Base-by-base conservation (phyloP, 768 basidiomycete genomes). In the Phanerodontia chrysosporium region DNA sequence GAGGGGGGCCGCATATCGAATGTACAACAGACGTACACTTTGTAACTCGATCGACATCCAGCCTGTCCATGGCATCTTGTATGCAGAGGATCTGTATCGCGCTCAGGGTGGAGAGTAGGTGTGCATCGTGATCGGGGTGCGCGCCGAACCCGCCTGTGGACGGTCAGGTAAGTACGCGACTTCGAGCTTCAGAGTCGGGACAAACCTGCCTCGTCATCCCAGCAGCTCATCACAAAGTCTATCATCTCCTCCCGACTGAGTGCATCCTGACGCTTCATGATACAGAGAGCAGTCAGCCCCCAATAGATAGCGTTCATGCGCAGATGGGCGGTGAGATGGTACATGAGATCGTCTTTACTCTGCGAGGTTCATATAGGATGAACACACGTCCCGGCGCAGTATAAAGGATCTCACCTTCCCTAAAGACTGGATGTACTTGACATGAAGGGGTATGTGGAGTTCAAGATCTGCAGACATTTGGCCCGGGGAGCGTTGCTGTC, bases 241-340 rank as follows among this genome's bases (percentile, higher is more conserved):
- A 98, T 82, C 81, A 91, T 91, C 62, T 92, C 93, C 25, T 92
- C 84, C 42, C 86, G 75, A 64, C 90, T 82, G 53, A 99, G 76
- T 0, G 92, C 92, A 51, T 95, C 89, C 56, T 83, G 76, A 46
- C 81, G 82, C 1, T 80, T 83, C 86, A 98, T 90, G 48, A 94
- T 77, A 36, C 81, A 89, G 2, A 96, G 75, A 0, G 97, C 94
- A 0, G 90, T 93, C 42, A 95, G 76, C 8, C 94, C 97, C 97
- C 97, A 99, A 72, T 97, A 99, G 8, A 98, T 79, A 1, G 95
- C 96, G 71, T 98, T 98, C 73, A 99, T 78, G 7, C 96, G 90
- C 7, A 98, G 81, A 72, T 99, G 97, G 13, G 94, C 80, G 0
- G 95, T 95, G 21, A 96, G 79, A 70, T 96, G 92, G 74, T 96